Base-by-base conservation (phyloP, 2,329 filamentous ascomycete species). In the Orbilia ellipsospora region DNA sequence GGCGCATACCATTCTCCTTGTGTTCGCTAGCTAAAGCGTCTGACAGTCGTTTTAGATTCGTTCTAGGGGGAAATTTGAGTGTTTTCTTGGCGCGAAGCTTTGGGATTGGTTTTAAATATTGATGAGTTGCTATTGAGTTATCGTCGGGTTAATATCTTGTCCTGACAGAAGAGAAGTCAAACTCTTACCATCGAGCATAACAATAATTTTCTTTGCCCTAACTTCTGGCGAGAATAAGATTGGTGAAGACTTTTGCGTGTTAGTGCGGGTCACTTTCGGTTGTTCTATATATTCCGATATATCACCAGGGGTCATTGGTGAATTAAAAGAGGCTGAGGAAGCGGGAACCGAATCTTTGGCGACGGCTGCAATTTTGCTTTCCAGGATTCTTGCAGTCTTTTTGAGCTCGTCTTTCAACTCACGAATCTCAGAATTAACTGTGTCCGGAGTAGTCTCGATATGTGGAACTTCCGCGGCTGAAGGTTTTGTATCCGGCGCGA, bases 31-130 rank as follows among this genome's bases (percentile, higher is more conserved):
- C 55, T 1, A 75, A 44, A 10, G 51, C 63, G 20, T 75, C 72
- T 1, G 72, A 75, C 16, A 75, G 54, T 10, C 72, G 72, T 45
- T 69, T 75, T 40, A 69, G 57, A 10, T 64, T 67, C 42, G 72
- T 75, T 52, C 64, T 40, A 5, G 72, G 72, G 18, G 36, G 44
- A 7, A n/a, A n/a, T 18, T 20, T 20, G 8, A 42, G 36, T 20
- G 26, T 59, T 7, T 59, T 16, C 5, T 16, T 36, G 31, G 31
- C 31, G 5, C 31, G 31, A 23, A 51, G 12, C 1, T 0, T 36
- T 42, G 63, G 63, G n/a, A 59, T 26, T 1, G 64, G 54, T 15
- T 40, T 40, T 28, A 44, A 7, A 44, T 42, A 52, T 5, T 48
- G 28, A 20, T 61, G 55, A 15, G 56, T 69, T 10, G 65, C 65